A percentile compares a stretch with the other conserved stretches of the same genome.
Evolutionary conservation across 1,284 basidiomycete genomes (phyloP).

Genomic region (Sporisorium exsertum): DNA sequence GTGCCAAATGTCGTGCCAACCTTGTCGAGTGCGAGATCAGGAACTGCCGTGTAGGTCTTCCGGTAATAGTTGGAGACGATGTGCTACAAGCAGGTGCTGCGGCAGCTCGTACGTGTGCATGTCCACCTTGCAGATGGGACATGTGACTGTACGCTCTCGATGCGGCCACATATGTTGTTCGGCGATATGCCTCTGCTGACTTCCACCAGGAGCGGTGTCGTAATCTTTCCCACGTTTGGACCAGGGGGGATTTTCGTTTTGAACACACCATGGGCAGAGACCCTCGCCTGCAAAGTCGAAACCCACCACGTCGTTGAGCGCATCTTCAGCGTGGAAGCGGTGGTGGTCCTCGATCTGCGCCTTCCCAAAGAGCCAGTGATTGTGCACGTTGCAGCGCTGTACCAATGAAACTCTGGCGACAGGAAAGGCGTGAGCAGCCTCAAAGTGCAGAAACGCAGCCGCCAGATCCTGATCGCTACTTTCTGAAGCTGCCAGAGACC

Average conservation of each 20-base stretch:
- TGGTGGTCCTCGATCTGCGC: background rate
- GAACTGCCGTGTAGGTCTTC: background rate
- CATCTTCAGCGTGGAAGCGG: background rate
- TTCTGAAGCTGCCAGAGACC: background rate
- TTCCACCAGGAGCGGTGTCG: background rate
- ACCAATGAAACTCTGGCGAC: background rate
- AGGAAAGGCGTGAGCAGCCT: background rate
- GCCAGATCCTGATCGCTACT: background rate
- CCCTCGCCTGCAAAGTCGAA: background rate
- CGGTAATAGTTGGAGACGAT: background rate
- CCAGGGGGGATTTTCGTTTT: background rate
- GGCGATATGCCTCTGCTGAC: background rate
- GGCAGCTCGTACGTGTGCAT: background rate
- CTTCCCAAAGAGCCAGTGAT: background rate
- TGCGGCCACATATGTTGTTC: background rate
- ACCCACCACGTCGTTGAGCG: background rate
- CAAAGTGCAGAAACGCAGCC: background rate
- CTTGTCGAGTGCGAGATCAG: background rate
- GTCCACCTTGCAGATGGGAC: background rate
- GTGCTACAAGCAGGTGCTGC: background rate
- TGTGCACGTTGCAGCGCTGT: background rate
- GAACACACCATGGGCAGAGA: slow-evolving; percentile 1
- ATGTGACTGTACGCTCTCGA: background rate
- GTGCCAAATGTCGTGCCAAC: background rate
- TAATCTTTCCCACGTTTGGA: background rate